Conservation (phyloP, 2,329 filamentous ascomycete genomes). For the Talaromyces sp. region DNA sequence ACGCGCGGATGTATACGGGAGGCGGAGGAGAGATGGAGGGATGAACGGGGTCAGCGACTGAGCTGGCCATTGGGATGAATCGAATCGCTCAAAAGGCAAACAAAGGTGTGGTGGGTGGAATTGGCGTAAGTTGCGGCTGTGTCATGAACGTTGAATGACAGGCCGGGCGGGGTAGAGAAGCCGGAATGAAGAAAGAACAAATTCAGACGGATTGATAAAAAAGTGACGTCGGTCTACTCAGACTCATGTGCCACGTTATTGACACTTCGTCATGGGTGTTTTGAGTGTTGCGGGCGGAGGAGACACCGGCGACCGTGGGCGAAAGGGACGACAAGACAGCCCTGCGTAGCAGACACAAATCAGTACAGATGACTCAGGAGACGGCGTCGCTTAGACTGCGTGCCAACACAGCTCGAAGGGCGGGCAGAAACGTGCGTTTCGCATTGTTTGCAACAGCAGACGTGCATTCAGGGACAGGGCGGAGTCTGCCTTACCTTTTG, state of each 20-base stretch:
- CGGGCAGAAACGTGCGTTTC: background rate
- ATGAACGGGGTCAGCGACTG: slow-evolving; percentile 6
- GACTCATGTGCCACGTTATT: background rate
- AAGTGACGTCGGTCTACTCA: background rate
- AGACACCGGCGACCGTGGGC: background rate
- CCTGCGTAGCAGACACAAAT: background rate
- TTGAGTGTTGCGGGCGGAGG: background rate
- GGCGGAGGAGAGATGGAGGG: slow-evolving; percentile 36
- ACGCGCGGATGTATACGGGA: slow-evolving; percentile 39
- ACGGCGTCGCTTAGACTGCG: background rate
- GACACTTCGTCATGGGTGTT: background rate
- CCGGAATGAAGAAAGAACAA: background rate
- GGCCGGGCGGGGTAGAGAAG: background rate
- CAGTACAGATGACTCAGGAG: background rate
- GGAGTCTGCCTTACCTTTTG: background rate
- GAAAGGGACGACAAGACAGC: background rate
- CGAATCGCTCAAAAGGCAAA: background rate
- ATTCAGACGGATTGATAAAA: background rate
- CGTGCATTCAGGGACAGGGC: background rate
- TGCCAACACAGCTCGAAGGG: background rate
- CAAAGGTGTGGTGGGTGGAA: background rate
- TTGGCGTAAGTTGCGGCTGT: background rate
- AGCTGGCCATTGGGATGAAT: slow-evolving; percentile 23
- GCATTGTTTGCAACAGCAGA: background rate
- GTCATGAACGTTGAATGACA: background rate